phyloP scores from a whole-genome alignment of 1,284 basidiomycete species.

The Fomitopsis schrenkii region DNA sequence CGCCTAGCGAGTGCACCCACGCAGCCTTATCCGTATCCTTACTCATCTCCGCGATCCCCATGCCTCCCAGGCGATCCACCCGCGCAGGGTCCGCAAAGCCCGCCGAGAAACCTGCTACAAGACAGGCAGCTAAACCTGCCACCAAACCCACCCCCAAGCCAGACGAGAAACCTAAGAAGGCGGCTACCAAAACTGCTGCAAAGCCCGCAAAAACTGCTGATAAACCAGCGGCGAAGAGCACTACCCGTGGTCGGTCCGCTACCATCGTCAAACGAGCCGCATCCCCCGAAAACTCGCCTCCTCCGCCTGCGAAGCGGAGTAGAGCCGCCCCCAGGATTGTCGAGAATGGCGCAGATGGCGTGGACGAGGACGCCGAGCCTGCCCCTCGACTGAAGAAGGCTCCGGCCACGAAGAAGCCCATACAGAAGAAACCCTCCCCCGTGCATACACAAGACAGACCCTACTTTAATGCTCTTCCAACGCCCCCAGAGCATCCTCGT shows the following conservation, averaged over 20 bases:
- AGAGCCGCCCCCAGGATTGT: slow-evolving; percentile 12
- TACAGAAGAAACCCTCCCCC: background rate
- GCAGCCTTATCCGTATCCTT: background rate
- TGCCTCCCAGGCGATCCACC: background rate
- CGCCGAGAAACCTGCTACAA: slow-evolving; percentile 3
- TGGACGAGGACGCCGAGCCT: slow-evolving; percentile 3
- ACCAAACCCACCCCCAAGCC: slow-evolving; percentile 11
- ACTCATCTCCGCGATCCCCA: background rate
- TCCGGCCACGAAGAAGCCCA: slow-evolving; percentile 5
- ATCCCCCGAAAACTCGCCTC: slow-evolving; percentile 13
- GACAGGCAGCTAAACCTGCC: slow-evolving; percentile 10
- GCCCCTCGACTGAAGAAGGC: slow-evolving; percentile 12
- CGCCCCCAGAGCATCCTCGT: slow-evolving; percentile 36
- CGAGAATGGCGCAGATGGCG: slow-evolving; percentile 8
- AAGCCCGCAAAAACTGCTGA: slow-evolving; percentile 26
- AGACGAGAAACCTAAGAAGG: slow-evolving; percentile 22
- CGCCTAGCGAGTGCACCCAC: background rate
- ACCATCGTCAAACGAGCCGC: slow-evolving; percentile 15
- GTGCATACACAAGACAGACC: slow-evolving; percentile 30
- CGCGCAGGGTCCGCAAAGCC: slow-evolving; percentile 22
- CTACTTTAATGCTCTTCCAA: slow-evolving; percentile 59
- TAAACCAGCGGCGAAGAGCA: slow-evolving; percentile 15
- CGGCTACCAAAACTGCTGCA: slow-evolving; percentile 26
- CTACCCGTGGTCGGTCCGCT: slow-evolving; percentile 5
- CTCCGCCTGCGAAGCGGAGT: slow-evolving; percentile 20